Base-by-base conservation (phyloP, 2,329 filamentous ascomycete species). In the Fusarium burgessii region DNA sequence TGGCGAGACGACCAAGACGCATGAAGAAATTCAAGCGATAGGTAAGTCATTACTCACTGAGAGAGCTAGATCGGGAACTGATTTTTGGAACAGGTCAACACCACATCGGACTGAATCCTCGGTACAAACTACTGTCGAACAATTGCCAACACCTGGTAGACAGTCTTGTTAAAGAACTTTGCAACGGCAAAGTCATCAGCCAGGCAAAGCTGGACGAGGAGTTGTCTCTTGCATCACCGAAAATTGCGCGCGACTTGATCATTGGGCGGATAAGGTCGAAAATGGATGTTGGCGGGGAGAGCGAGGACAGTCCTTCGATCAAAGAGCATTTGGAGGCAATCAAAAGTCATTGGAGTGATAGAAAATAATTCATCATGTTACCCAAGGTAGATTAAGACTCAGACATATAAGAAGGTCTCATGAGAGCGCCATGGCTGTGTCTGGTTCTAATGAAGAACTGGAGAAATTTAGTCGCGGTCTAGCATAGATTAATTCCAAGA, bases 71-170 rank as follows among this genome's bases (percentile, higher is more conserved):
- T 10, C 13, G 5, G 9, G 3, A 29, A n/a, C 51, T 71, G n/a
- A 71, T n/a, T 1, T 1, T 13, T 14, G 2, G 8, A 43, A 6
- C 14, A 75, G 73, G 73, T 3, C 61, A 67, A 20, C 59, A 56
- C 2, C 74, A 76, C 5, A 74, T 65, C 5, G 65, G 56, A 1
- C 14, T 62, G 0, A 65, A 76, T 14, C 74, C 74, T 0, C 52
- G 70, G 1, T 76, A 76, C 13, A 56, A 50, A 20, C n/a, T 76
- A 7, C 9, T 76, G 0, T 76, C 74, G 0, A 76, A 74, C 3
- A 76, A 76, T 23, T 76, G 74, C 6, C 74, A 76, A 35, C 74
- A 76, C 17, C 4, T 76, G 0, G 74, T 76, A 0, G 73, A 76
- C 3, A 72, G 58, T 5, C 63, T 76, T 3, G 71, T 76, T n/a